Evolutionary conservation across 1,284 basidiomycete species (phyloP), one percentile per base, ranked within the genome.

Genomic region (Melampsora larici-populina): DNA sequence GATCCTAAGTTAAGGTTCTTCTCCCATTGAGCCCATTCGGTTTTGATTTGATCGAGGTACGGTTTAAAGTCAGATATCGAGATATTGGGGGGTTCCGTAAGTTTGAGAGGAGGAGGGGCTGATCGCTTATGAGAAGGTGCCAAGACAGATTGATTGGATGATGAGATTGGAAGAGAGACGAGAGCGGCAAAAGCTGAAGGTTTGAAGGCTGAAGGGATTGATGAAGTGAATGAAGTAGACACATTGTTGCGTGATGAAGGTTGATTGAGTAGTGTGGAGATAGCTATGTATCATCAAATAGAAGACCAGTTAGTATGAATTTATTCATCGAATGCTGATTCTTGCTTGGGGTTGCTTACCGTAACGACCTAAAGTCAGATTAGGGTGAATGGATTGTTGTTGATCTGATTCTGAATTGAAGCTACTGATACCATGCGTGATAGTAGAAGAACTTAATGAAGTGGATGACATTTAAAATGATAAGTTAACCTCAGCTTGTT

Each of bases 61-160:
- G 89, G 84, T 79, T 94, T 91, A 82, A 94, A 94, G 84, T 93
- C 91, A 82, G 90, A 92, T 64, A 92, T 88, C 63, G 90, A 87
- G 9, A 92, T 89, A 70, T 91, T 89, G 66, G 92, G 92, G 7
- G 93, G 87, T 70, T 89, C 89, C 0, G 90, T 89, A 0, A 90
- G 88, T 3, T 88, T 86, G 3, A 90, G 88, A 21, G 90, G 85
- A 1, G 93, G 92, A 11, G 95, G 86, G 0, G 89, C 85, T 11
- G 92, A 85, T 18, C 85, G 90, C 81, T 93, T 92, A 26, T 78
- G 60, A 33, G 75, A 63, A 49, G 75, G 75, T 17, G 75, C 33
- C 11, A 78, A 60, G 36, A 70, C 60, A 15, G 75, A 78, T 26
- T 69, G 65, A 18, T 58, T 51, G n/a, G 65, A 18, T 2, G 26